Percentiles rank a stretch among this genome's conserved stretches.
Evolutionary conservation across 331 rosid genomes (phyloP).

Genomic region (Erythrophleum ivorense): DNA sequence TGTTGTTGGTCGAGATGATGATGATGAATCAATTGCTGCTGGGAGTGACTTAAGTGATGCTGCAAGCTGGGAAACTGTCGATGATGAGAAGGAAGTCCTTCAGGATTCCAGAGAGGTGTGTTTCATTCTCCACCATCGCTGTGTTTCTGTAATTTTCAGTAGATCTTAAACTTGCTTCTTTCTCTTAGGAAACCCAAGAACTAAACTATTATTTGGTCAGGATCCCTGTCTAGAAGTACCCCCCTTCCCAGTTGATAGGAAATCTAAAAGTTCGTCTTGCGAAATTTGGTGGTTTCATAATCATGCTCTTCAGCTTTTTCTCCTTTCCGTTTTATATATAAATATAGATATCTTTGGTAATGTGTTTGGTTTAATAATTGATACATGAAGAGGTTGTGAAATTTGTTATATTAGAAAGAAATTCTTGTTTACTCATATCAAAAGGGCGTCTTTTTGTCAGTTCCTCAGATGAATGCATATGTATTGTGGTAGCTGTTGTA

Average conservation of each 20-base stretch:
- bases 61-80: constrained; percentile 99
- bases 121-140: constrained; percentile 42
- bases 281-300: constrained; percentile 1
- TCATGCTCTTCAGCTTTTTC: neutral
- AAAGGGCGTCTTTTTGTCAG: constrained; percentile 25
- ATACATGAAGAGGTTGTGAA: constrained; percentile 1
- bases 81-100: constrained; percentile 67
- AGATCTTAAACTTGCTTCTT: constrained; percentile 30
- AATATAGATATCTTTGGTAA: neutral
- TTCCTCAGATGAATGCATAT: constrained; percentile 11
- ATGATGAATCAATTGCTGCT: constrained; percentile 84
- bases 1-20: constrained; percentile 98
- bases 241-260: neutral
- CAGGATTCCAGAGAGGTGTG: constrained; percentile 72
- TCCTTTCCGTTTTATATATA: constrained; percentile 13
- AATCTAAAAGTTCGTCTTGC: constrained; percentile 22
- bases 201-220: constrained; percentile 17
- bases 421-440: constrained; percentile 6
- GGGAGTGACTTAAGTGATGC: constrained; percentile 95
- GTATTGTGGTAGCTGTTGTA: constrained; percentile 28
- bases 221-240: constrained; percentile 14
- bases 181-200: constrained; percentile 33
- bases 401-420: constrained; percentile 21
- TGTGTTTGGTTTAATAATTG: constrained; percentile 22
- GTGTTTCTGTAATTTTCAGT: constrained; percentile 38